Evolutionary conservation across 768 basidiomycete species (phyloP).

Genomic region (Suillus placidus): DNA sequence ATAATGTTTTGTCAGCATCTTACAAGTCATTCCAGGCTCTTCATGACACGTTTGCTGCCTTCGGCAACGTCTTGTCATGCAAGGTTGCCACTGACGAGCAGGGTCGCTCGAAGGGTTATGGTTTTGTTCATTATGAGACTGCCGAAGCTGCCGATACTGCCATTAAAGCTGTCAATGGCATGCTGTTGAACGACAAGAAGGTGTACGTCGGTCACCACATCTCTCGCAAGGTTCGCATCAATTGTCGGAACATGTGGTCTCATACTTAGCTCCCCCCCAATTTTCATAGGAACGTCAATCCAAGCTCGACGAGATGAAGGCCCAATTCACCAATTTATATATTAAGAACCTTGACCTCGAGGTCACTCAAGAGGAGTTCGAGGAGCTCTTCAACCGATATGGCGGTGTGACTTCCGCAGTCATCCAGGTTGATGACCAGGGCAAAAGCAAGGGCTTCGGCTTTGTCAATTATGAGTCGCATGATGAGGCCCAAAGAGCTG

Average conservation of each 20-base stretch:
- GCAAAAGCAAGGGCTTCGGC: conserved; percentile 95
- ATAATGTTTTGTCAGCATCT: background rate
- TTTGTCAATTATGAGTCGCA: conserved; percentile 97
- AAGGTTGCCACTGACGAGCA: conserved; percentile 98
- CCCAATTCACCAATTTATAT: conserved; percentile 98
- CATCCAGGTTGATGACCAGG: conserved; percentile 80
- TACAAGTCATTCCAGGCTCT: conserved; percentile 65
- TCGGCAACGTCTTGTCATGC: conserved; percentile 98
- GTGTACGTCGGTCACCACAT: conserved; percentile 98
- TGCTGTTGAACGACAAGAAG: conserved; percentile 99
- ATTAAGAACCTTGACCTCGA: conserved; percentile 95
- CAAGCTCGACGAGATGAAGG: conserved; percentile 96
- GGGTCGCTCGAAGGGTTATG: conserved; percentile 95
- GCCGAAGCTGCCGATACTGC: conserved; percentile 94
- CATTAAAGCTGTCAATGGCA: conserved; percentile 98
- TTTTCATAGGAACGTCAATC: conserved; percentile 84
- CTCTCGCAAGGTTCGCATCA: conserved; percentile 77
- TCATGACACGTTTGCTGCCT: conserved; percentile 98
- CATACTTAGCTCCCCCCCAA: background rate
- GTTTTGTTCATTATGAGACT: conserved; percentile 99
- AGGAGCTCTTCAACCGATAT: conserved; percentile 72
- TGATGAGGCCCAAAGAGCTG: conserved; percentile 89
- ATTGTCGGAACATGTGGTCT: background rate
- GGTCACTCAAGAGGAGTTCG: conserved; percentile 84
- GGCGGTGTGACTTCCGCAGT: conserved; percentile 90